These are phyloP conservation scores for Rheum nobile DNA, from an alignment of 148 eudicot genomes.

Conservation along the genomic window DNA sequence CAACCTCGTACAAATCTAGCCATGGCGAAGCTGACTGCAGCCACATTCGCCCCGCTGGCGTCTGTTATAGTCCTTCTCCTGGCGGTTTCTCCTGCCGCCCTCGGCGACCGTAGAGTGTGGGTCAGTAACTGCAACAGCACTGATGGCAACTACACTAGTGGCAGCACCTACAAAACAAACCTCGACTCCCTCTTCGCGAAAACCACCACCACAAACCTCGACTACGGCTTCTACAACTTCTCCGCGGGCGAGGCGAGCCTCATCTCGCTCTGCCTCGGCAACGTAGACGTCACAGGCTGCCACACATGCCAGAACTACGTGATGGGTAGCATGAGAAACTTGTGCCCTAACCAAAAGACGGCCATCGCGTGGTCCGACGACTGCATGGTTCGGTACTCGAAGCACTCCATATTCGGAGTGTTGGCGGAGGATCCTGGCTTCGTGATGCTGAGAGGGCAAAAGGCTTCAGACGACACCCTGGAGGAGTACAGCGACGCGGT, in stretches of 20 bases:
- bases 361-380: background rate
- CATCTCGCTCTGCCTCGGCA: background rate
- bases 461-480: background rate
- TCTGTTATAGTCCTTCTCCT: background rate
- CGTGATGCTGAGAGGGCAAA: background rate
- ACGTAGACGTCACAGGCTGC: background rate
- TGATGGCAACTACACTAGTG: background rate
- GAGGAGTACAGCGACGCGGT: background rate
- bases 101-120: background rate
- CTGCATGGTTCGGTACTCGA: background rate
- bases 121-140: background rate
- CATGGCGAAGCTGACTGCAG: background rate
- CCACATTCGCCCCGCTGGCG: background rate
- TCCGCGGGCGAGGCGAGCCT: background rate
- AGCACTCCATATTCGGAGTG: background rate
- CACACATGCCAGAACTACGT: background rate
- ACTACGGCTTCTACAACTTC: background rate
- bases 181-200: background rate
- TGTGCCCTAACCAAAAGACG: background rate
- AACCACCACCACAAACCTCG: background rate
- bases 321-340: background rate
- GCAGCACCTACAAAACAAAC: background rate
- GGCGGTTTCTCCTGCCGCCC: background rate
- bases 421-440: background rate
- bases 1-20: too few species aligned